phyloP scores from a whole-genome alignment of 768 basidiomycete species.

The Suillus variegatus region DNA sequence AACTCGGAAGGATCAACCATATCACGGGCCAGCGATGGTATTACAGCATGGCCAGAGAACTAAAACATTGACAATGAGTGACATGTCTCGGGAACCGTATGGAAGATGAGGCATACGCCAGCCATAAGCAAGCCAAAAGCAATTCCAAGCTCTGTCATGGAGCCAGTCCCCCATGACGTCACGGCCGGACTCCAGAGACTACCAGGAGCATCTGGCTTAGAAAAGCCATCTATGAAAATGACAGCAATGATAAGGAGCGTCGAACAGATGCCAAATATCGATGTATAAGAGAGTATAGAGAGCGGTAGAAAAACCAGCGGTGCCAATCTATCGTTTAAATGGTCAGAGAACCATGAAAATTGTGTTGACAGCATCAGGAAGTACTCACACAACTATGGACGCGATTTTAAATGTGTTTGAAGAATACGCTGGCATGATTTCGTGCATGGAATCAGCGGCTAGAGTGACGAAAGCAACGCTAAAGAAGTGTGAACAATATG shows the following conservation, averaged over 20 bases:
- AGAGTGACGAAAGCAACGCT: slow-evolving; percentile 89
- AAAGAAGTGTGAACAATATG: slow-evolving; percentile 5
- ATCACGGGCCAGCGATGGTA: slow-evolving; percentile 87
- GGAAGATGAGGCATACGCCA: slow-evolving; percentile 53
- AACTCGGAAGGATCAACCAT: slow-evolving; percentile 85
- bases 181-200: slow-evolving; percentile 75
- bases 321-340: slow-evolving; percentile 49
- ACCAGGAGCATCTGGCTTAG: slow-evolving; percentile 72
- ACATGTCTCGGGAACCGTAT: not conserved
- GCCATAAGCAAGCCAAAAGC: slow-evolving; percentile 92
- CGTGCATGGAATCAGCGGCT: slow-evolving; percentile 83
- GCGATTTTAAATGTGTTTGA: slow-evolving; percentile 74
- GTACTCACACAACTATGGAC: slow-evolving; percentile 65
- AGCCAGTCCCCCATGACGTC: slow-evolving; percentile 61
- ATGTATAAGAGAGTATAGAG: slow-evolving; percentile 84
- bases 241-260: slow-evolving; percentile 74
- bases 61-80: slow-evolving; percentile 27
- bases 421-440: slow-evolving; percentile 67
- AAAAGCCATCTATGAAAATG: slow-evolving; percentile 79
- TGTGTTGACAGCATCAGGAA: not conserved
- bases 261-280: slow-evolving; percentile 82
- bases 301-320: slow-evolving; percentile 88
- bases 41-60: slow-evolving; percentile 92
- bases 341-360: not conserved
- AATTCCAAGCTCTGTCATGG: slow-evolving; percentile 63